Evolutionary conservation across 441 rosid genomes (phyloP), one percentile per base, ranked within the genome.

Genomic region (Daphne laureola): DNA sequence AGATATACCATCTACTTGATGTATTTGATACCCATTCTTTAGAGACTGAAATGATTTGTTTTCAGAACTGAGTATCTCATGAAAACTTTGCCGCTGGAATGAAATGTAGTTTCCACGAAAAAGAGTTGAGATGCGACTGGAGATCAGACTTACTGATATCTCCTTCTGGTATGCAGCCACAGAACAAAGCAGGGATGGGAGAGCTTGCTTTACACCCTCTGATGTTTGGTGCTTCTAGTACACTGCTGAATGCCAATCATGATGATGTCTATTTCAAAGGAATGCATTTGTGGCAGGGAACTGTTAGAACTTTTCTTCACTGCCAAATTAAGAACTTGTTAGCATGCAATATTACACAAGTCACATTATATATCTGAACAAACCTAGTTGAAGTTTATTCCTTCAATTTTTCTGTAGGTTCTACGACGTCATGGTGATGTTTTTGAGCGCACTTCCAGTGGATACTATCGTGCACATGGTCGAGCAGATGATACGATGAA

Each of bases 401-500:
- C 55, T 51, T 61, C 51, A 58, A 57, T 61, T 16, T 23, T 45
- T 49, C 9, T 53, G 47, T 73, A 92, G 98, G 57, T 73, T 72
- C 79, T 92, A 36, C 67, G 96, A 54, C 86, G 98, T 68, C 98
- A 92, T 46, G 96, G 96, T 14, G 98, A 92, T 70, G 61, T 88
- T 51, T 86, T 88, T 66, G 96, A 92, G 74, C 76, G 74, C 36
- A 76, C 94, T 60, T 61, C 87, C 66, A 74, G 69, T 70, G 95
- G 95, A 62, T 84, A 84, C 54, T 92, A 86, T 73, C 95, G 69
- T 53, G 98, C 98, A 23, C 98, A 88, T 35, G 98, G 98, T 6
- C 91, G 95, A 50, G 80, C 98, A 45, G 95, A 92, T 78, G 98
- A 92, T 68, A 84, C 95, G 14, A 88, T 92, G 98, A 92, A 92